phyloP scores from a whole-genome alignment of 331 rosid species.

The Quercus phellos region DNA sequence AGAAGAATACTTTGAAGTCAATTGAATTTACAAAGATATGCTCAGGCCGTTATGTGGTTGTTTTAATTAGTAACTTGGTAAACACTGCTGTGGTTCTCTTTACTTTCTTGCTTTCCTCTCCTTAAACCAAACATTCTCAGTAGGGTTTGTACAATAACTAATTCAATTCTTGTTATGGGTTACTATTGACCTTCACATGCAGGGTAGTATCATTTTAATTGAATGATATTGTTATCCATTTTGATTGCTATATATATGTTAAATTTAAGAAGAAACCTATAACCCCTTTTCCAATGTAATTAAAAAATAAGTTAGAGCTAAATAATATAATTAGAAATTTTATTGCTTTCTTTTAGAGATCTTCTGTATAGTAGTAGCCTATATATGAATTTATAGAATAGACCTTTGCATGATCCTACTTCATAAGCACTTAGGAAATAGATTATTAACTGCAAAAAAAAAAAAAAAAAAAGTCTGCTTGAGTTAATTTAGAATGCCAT shows the following conservation, averaged over 20 bases:
- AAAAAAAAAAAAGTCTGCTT: too few relatives aligned
- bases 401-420: too few relatives aligned
- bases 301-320: background rate
- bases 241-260: background rate
- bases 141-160: background rate
- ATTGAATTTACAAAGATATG: too few relatives aligned
- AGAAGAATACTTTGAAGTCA: too few relatives aligned
- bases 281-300: background rate
- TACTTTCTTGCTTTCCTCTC: background rate
- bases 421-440: too few relatives aligned
- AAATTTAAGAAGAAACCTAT: background rate
- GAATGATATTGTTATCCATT: background rate
- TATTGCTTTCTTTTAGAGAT: too few relatives aligned
- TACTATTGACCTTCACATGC: background rate
- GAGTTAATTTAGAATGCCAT: too few relatives aligned
- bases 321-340: too few relatives aligned
- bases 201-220: background rate
- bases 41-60: too few relatives aligned
- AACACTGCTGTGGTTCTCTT: background rate
- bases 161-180: background rate
- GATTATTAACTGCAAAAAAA: too few relatives aligned
- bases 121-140: background rate
- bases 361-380: too few relatives aligned
- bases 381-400: too few relatives aligned
- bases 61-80: background rate